phyloP scores from a whole-genome alignment of 768 basidiomycete species.

The Leccinum pellstonianum region DNA sequence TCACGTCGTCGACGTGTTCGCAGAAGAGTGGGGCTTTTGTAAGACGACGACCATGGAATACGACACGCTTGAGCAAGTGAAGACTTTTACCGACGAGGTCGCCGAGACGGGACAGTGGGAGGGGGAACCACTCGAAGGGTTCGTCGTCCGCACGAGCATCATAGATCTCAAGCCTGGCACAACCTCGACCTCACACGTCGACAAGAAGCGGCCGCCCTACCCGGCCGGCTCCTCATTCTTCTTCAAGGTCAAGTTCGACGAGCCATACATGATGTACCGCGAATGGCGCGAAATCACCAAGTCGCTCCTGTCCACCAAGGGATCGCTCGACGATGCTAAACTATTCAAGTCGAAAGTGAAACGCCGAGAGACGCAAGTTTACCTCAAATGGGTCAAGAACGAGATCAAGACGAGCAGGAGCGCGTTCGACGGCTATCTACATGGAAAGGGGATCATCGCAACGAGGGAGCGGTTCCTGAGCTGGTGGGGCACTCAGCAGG shows the following conservation, averaged over 20 bases:
- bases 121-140: slow-evolving; percentile 86
- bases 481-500: slow-evolving; percentile 58
- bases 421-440: slow-evolving; percentile 61
- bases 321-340: slow-evolving; percentile 31
- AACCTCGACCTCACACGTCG: slow-evolving; percentile 20
- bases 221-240: slow-evolving; percentile 83
- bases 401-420: slow-evolving; percentile 64
- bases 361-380: slow-evolving; percentile 73
- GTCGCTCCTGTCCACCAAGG: slow-evolving; percentile 50
- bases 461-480: slow-evolving; percentile 75
- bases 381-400: slow-evolving; percentile 78
- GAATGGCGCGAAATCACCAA: slow-evolving; percentile 97
- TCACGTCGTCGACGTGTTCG: slow-evolving; percentile 70
- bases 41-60: slow-evolving; percentile 58
- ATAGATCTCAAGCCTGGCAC: slow-evolving; percentile 38
- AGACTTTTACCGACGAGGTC: slow-evolving; percentile 66
- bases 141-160: slow-evolving; percentile 84
- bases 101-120: slow-evolving; percentile 73
- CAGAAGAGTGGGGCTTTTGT: slow-evolving; percentile 90
- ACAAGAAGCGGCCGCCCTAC: slow-evolving; percentile 57
- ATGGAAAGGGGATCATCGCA: slow-evolving; percentile 82
- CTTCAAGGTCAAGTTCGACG: slow-evolving; percentile 99
- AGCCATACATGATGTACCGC: slow-evolving; percentile 98
- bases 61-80: slow-evolving; percentile 63
- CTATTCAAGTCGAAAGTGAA: slow-evolving; percentile 68